Base-by-base conservation (phyloP, 331 rosid genomes). In the Ulmus americana region DNA sequence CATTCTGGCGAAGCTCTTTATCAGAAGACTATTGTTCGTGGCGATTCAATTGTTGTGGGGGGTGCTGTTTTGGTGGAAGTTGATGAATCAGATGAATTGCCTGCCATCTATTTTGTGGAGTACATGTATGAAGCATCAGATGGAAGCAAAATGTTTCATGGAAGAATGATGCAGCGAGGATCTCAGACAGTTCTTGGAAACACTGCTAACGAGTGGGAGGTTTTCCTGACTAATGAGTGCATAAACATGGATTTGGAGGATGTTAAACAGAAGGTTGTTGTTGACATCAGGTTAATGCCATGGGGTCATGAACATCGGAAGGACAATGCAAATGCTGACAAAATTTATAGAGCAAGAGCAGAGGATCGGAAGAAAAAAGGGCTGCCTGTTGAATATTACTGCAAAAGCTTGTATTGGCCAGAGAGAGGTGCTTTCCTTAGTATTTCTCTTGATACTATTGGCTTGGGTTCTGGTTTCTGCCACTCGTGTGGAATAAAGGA, bases 291-390 rank as follows among this genome's bases (percentile, higher is more conserved):
- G 60, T 59, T 45, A 75, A 66, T 50, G 78, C 86, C 78, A 11
- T 92, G 98, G 98, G 97, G 98, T 20, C 77, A 82, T 76, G 86
- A 82, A 58, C 82, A 82, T 50, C 71, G 98, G 74, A 89, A 83
- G 83, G 85, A 81, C 48, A 82, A 80, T 76, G 85, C 75, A 5
- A 61, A 67, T 55, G 80, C 84, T 12, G 83, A 64, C 64, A 87
- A 71, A 74, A 55, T 47, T 51, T 95, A 89, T 28, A 76, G 88
- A 73, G 89, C 87, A 57, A 81, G 77, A 71, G 88, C 97, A 52
- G 97, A 89, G 69, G 98, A 92, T 62, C 85, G 91, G 71, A 92
- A 85, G 79, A 81, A 74, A 73, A 89, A 84, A 67, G 95, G 91
- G 2, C 66, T 89, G 57, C 83, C 95, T 0, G 49, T 73, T 50